Evolutionary conservation across 176 grass and related monocot species (phyloP).

Genomic region (Bromus sterilis): DNA sequence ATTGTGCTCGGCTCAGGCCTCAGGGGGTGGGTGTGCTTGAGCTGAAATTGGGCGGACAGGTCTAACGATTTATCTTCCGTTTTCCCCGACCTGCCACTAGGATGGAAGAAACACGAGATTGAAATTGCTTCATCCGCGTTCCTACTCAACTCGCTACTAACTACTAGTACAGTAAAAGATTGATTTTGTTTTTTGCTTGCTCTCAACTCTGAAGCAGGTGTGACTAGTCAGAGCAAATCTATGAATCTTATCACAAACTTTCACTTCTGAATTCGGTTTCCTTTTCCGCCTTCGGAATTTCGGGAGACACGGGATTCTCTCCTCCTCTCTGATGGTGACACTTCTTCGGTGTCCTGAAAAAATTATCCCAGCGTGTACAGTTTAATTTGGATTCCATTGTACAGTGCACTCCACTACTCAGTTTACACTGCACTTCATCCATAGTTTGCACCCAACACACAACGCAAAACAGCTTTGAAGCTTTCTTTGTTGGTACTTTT

Average conservation of each 20-base stretch:
- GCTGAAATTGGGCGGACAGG: not conserved
- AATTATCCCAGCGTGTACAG: not conserved
- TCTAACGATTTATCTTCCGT: not conserved
- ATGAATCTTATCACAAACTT: not conserved
- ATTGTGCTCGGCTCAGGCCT: not conserved
- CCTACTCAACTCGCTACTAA: not conserved
- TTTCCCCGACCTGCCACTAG: not conserved
- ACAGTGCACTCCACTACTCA: not conserved
- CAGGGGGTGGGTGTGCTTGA: not conserved
- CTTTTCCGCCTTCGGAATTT: conserved; percentile 6
- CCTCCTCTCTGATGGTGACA: not conserved
- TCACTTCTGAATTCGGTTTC: not conserved
- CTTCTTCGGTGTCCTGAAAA: conserved; percentile 1
- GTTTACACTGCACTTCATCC: not conserved
- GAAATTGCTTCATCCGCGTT: not conserved
- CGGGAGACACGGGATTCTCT: not conserved
- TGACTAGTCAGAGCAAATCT: not conserved
- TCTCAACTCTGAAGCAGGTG: not conserved
- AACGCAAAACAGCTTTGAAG: not conserved
- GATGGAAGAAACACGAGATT: not conserved
- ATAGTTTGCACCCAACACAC: not conserved
- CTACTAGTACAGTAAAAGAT: too few relatives aligned
- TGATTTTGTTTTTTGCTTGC: too few relatives aligned
- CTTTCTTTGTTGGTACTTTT: not conserved
- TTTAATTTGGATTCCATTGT: not conserved